phyloP scores from a whole-genome alignment of 2,329 filamentous ascomycete genomes.

The Stagonosporopsis tanaceti region DNA sequence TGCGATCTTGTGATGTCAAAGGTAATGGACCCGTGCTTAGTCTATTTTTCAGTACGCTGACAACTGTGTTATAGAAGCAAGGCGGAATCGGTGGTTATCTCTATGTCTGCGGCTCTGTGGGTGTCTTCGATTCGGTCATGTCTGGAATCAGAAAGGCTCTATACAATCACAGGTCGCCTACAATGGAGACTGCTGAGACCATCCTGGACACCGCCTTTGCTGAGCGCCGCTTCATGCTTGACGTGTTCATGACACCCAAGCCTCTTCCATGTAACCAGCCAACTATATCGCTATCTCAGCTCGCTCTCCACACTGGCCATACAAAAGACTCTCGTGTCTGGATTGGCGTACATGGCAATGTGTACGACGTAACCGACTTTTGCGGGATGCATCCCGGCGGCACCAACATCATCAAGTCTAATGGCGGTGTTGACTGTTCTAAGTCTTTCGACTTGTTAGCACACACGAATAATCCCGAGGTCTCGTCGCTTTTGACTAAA shows the following conservation, averaged over 20 bases:
- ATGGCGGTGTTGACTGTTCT: conserved; percentile 87
- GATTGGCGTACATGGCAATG: conserved; percentile 87
- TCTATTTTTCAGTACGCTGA: background rate
- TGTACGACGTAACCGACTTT: conserved; percentile 83
- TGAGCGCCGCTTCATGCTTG: conserved; percentile 35
- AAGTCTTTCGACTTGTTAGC: conserved; percentile 93
- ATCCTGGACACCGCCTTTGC: conserved; percentile 37
- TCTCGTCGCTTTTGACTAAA: conserved; percentile 51
- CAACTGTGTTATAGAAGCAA: conserved; percentile 11
- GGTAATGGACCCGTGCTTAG: conserved; percentile 12
- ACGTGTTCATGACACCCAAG: conserved; percentile 40
- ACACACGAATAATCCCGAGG: conserved; percentile 82
- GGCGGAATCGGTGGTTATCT: conserved; percentile 47
- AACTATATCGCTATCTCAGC: conserved; percentile 34
- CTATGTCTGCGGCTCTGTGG: conserved; percentile 60
- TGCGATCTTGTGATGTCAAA: conserved; percentile 66
- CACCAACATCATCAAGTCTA: conserved; percentile 81
- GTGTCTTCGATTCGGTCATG: conserved; percentile 64
- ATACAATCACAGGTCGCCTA: conserved; percentile 43
- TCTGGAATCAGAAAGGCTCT: conserved; percentile 64
- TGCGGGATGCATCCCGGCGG: conserved; percentile 84
- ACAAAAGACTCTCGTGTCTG: conserved; percentile 62
- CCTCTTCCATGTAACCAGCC: conserved; percentile 35
- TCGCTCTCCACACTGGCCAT: conserved; percentile 35
- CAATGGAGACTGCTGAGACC: conserved; percentile 33